phyloP scores from a whole-genome alignment of 2,329 filamentous ascomycete species.

The Aspergillus latus region DNA sequence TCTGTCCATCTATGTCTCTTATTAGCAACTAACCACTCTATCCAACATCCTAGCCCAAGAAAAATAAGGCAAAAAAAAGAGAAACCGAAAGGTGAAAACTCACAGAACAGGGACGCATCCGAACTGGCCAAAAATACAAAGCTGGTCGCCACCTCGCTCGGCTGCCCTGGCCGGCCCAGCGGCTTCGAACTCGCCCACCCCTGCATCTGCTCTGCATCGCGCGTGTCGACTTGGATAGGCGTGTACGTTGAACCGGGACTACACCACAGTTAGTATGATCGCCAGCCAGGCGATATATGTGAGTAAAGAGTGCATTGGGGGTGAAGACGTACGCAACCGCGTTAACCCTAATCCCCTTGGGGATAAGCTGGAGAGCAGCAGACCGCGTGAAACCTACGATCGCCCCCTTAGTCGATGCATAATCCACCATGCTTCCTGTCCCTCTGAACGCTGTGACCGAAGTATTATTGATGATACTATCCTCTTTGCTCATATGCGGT shows the following conservation, averaged over 20 bases:
- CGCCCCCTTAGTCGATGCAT: constrained; percentile 59
- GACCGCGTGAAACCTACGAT: constrained; percentile 58
- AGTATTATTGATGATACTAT: constrained; percentile 58
- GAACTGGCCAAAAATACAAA: constrained; percentile 42
- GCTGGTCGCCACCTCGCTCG: constrained; percentile 42
- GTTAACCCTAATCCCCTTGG: constrained; percentile 59
- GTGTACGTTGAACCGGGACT: constrained; percentile 39
- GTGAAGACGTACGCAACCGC: constrained; percentile 37
- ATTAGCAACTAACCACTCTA: not conserved
- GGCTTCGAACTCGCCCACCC: constrained; percentile 29
- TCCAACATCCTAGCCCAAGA: not conserved
- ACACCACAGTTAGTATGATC: not conserved
- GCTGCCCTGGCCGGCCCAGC: constrained; percentile 39
- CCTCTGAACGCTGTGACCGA: constrained; percentile 58
- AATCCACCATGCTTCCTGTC: constrained; percentile 54
- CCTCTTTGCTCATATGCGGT: constrained; percentile 55
- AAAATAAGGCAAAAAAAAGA: not conserved
- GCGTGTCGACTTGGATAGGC: constrained; percentile 37
- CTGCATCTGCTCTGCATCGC: constrained; percentile 37
- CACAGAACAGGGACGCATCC: constrained; percentile 38
- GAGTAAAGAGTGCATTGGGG: not conserved
- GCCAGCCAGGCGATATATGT: not conserved
- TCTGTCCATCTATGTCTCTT: constrained; percentile 32
- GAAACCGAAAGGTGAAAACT: constrained; percentile 12
- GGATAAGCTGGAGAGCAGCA: constrained; percentile 53